Base-by-base conservation (phyloP, 2,329 filamentous ascomycete genomes). In the Fusarium sp. region DNA sequence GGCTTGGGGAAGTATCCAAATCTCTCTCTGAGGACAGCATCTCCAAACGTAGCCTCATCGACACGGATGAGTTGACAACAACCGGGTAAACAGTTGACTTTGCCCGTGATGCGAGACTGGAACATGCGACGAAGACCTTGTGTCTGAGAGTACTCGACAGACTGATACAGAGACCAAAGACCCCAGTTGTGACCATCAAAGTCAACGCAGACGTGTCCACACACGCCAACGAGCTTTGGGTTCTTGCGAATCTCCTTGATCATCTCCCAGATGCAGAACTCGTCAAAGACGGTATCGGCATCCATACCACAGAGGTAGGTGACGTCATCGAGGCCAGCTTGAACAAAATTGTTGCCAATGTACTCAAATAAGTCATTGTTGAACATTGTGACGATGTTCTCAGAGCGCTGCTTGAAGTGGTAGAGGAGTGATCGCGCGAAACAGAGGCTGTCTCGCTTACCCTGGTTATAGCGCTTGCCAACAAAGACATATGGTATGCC, bases 21-120 rank as follows among this genome's bases (percentile, higher is more conserved):
- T 1, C 82, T 81, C 55, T 86, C 79, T 5, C 85, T 79, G 35
- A 87, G 83, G 6, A 87, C 83, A 17, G 79, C 79, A 67, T 87
- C 85, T 3, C 85, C 85, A 72, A 85, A 86, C 0, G 86, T 87
- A 12, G 85, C 83, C 69, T 87, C 85, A 59, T 86, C 85, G 14
- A 87, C 83, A 14, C 84, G 84, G 59, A 87, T 84, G 17, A 87
- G 80, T 72, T 87, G 86, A 66, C 86, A 87, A 56, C 86, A 87
- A 6, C 85, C 85, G 0, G 85, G 85, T 3, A 86, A 80, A 69
- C 85, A 87, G 40, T 85, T 86, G 55, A 87, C 85, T 62, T 87
- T 87, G 65, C 85, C 84, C 0, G 85, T 87, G 53, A 85, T 82
- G 38, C 84, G 81, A 10, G 85, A 86, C 74, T 87, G 86, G 71